Evolutionary conservation across 208 protist genomes (phyloP).

Genomic region (Vickermania spadyakhi): DNA sequence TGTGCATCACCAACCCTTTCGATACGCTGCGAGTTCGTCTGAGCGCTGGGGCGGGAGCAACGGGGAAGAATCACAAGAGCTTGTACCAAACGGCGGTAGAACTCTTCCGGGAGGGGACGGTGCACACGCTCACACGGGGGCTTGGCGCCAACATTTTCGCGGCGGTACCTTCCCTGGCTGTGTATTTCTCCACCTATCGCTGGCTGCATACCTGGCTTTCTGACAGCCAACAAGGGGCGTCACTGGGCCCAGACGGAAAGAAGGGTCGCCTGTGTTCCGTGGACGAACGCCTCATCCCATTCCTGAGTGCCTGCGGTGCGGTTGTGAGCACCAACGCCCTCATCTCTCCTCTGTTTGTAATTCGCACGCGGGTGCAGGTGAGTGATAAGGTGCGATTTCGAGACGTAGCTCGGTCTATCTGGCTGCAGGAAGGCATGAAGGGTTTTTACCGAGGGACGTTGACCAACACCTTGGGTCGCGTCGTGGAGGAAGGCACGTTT

Average conservation of each 20-base stretch:
- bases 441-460: constrained; percentile 7
- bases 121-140: background rate
- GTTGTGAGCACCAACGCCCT: constrained; percentile 1
- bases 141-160: constrained; percentile 1
- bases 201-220: background rate
- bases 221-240: background rate
- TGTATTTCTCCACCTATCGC: constrained; percentile 8
- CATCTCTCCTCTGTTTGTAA: constrained; percentile 7
- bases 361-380: constrained; percentile 5
- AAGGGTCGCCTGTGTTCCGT: too few relatives aligned
- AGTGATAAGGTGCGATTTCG: background rate
- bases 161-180: background rate
- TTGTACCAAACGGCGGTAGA: background rate
- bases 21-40: constrained; percentile 6
- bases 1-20: constrained; percentile 4
- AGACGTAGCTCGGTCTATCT: background rate
- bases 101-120: constrained; percentile 1
- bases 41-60: background rate
- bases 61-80: constrained; percentile 1
- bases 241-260: background rate
- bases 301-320: constrained; percentile 1
- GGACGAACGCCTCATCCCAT: background rate
- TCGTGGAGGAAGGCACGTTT: constrained; percentile 3
- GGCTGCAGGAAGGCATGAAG: background rate
- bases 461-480: constrained; percentile 5